phyloP scores from a whole-genome alignment of 2,329 filamentous ascomycete species.

The Sporothrix pallida region DNA sequence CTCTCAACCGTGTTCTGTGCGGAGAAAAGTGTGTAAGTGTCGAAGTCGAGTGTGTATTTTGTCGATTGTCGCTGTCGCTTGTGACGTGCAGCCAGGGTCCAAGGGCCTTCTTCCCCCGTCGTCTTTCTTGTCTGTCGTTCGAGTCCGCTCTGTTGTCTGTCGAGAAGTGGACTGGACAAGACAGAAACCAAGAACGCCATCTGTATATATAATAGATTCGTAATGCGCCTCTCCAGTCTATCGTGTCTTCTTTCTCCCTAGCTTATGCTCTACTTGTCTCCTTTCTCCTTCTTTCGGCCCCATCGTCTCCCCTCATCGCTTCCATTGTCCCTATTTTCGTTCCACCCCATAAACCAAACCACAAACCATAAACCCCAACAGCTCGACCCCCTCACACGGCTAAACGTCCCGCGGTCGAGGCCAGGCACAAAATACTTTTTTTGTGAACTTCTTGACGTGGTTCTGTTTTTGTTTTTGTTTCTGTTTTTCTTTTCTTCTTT shows the following conservation, averaged over 20 bases:
- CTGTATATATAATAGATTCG: slow-evolving; percentile 11
- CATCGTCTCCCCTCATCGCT: slow-evolving; percentile 16
- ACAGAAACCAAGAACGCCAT: neutral
- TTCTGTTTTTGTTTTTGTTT: neutral
- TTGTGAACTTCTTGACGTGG: neutral
- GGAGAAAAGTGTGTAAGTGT: slow-evolving; percentile 2
- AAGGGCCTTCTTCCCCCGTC: neutral
- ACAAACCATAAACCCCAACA: neutral
- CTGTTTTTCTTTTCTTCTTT: neutral
- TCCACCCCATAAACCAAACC: neutral
- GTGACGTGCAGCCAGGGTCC: neutral
- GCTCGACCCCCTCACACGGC: neutral
- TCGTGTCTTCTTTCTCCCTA: neutral
- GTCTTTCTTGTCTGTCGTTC: neutral
- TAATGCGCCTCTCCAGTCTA: neutral
- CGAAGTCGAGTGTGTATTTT: no score
- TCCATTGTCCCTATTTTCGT: slow-evolving; percentile 24
- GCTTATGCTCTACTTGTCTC: neutral
- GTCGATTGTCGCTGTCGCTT: neutral
- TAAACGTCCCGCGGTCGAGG: slow-evolving; percentile 16
- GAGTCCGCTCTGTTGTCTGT: neutral
- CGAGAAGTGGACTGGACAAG: no score
- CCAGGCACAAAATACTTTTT: neutral
- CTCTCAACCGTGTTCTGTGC: neutral
- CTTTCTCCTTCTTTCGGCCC: neutral